Conservation (phyloP, 192 early-diverging fungal genomes). For the Neocallimastix lanati region DNA sequence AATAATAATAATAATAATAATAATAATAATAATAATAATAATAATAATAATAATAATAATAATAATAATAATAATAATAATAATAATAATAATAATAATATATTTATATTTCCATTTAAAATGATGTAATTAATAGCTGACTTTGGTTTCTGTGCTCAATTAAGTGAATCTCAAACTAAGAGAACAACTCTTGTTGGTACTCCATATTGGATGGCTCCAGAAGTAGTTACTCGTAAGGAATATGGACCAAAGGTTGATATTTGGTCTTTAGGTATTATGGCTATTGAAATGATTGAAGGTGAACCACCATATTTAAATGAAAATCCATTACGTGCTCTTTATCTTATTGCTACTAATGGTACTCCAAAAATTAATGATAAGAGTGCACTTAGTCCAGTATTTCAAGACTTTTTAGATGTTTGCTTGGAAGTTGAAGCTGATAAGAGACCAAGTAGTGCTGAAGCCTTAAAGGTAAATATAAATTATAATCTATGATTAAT, state of each 20-base stretch:
- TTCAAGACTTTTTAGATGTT: neutral
- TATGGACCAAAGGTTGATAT: conserved; percentile 88
- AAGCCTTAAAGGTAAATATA: neutral
- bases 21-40: too few species aligned
- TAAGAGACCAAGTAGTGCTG: neutral
- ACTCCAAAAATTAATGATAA: conserved; percentile 69
- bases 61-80: too few species aligned
- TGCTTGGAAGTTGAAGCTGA: neutral
- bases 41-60: too few species aligned
- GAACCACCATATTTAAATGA: conserved; percentile 94
- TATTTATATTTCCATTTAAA: too few species aligned
- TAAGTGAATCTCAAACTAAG: conserved; percentile 43
- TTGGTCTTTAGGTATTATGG: conserved; percentile 96
- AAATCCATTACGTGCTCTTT: conserved; percentile 57
- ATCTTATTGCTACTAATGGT: conserved; percentile 73
- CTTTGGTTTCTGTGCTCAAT: conserved; percentile 73
- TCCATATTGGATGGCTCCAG: conserved; percentile 98
- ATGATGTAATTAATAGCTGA: conserved; percentile 53
- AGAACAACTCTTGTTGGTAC: conserved; percentile 67
- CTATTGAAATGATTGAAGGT: conserved; percentile 96
- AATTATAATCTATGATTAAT: too few species aligned
- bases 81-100: too few species aligned
- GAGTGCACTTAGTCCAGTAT: neutral
- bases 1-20: too few species aligned
- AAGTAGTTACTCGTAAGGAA: conserved; percentile 80